Evolutionary conservation across 2,329 filamentous ascomycete genomes (phyloP).

Genomic region (Aspergillus eucalypticola): DNA sequence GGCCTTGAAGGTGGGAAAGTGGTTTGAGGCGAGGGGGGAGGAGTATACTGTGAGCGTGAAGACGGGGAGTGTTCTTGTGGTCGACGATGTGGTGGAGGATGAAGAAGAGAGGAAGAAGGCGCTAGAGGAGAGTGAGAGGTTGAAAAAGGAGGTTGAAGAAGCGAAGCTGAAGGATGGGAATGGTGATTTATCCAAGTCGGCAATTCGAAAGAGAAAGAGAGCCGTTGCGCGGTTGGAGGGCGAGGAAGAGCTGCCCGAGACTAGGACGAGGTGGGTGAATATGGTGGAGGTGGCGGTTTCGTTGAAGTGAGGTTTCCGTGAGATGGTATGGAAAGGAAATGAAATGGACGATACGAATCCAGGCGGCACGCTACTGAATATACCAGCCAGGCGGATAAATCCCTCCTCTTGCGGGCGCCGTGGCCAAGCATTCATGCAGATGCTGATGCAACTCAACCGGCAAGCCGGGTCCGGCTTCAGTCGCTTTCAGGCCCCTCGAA

Average conservation of each 20-base stretch:
- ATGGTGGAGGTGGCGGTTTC: conserved; percentile 48
- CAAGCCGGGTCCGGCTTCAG: no score
- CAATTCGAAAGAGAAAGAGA: conserved; percentile 33
- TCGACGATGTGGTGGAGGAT: conserved; percentile 60
- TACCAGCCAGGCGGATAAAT: no score
- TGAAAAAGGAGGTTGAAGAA: conserved; percentile 18
- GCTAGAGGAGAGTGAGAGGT: conserved; percentile 27
- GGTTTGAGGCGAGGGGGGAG: conserved; percentile 54
- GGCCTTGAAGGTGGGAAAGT: conserved; percentile 56
- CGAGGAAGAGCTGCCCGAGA: conserved; percentile 42
- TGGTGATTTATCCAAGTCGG: conserved; percentile 20
- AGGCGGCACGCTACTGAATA: no score
- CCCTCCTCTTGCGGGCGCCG: no score
- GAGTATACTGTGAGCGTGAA: conserved; percentile 53
- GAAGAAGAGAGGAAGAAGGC: conserved; percentile 31
- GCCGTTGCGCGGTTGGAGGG: conserved; percentile 32
- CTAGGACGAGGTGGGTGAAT: conserved; percentile 49
- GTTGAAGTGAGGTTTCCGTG: conserved; percentile 35
- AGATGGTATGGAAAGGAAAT: background rate
- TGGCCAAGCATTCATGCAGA: no score
- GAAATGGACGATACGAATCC: background rate
- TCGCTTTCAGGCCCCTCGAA: no score
- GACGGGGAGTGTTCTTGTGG: conserved; percentile 58
- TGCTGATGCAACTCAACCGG: no score
- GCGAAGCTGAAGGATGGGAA: conserved; percentile 7